A percentile compares a stretch with the other conserved stretches of the same genome.
These are phyloP conservation scores for Syzygium malaccense DNA, from an alignment of 441 rosid species.

Conservation along the genomic window DNA sequence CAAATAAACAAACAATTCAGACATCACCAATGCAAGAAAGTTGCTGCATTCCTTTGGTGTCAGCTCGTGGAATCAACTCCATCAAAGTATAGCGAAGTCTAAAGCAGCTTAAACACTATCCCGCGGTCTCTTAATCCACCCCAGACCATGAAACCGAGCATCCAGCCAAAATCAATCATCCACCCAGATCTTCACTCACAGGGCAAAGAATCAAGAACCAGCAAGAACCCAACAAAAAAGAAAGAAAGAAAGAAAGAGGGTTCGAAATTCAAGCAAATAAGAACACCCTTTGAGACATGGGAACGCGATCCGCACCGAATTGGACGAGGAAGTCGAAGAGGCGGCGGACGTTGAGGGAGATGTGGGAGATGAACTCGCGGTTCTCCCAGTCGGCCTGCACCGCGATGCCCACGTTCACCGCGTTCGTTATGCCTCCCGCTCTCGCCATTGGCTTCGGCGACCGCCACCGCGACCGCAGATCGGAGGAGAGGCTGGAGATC, in stretches of 20 bases:
- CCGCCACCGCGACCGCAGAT: background rate
- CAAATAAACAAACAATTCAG: background rate
- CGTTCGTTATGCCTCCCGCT: constrained; percentile 96
- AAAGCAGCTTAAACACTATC: background rate
- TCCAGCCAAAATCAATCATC: background rate
- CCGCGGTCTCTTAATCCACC: background rate
- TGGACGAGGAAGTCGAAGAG: constrained; percentile 97
- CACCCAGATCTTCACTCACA: background rate
- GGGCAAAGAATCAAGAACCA: background rate
- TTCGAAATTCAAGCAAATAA: background rate
- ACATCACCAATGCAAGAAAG: background rate
- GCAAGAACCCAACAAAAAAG: background rate
- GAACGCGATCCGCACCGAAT: constrained; percentile 43
- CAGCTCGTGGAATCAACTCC: background rate
- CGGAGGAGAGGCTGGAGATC: background rate
- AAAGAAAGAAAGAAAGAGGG: background rate
- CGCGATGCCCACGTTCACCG: constrained; percentile 95
- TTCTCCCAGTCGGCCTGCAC: constrained; percentile 99
- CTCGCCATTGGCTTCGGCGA: constrained; percentile 59
- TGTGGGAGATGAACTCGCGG: constrained; percentile 94
- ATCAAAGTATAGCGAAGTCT: background rate
- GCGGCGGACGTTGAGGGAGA: constrained; percentile 96
- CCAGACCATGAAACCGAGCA: background rate
- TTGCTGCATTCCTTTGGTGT: background rate
- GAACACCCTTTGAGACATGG: background rate